Evolutionary conservation across 352 stramenopile species (phyloP).

Genomic region (Pythium aristosporum): DNA sequence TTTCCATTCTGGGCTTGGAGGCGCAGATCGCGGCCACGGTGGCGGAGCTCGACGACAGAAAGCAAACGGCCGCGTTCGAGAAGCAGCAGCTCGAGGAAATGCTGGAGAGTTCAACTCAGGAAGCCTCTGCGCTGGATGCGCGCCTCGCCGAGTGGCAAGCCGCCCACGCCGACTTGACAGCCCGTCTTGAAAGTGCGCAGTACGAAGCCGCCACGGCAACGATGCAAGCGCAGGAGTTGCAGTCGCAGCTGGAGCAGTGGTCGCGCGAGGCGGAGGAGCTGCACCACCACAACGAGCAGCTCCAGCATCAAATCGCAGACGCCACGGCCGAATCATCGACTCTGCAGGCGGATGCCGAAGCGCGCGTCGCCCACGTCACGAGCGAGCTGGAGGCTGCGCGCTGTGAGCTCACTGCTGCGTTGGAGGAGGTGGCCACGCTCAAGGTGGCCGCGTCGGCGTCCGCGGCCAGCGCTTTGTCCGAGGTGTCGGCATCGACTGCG

Average conservation of each 20-base stretch:
- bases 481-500: not conserved
- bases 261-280: constrained; percentile 13
- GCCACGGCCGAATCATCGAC: not conserved
- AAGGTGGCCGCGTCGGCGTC: constrained; percentile 7
- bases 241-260: constrained; percentile 14
- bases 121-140: constrained; percentile 12
- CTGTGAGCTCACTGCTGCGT: not conserved
- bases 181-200: constrained; percentile 12
- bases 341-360: not conserved
- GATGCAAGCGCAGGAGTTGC: constrained; percentile 2
- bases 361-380: not conserved
- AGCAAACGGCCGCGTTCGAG: constrained; percentile 5
- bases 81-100: constrained; percentile 23
- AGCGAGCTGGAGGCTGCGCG: constrained; percentile 6
- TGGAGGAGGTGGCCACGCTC: constrained; percentile 10
- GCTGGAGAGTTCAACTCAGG: constrained; percentile 18
- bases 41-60: constrained; percentile 7
- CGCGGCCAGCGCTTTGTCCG: constrained; percentile 1
- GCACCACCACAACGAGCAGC: constrained; percentile 7
- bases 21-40: not conserved
- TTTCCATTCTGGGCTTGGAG: constrained; percentile 10
- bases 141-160: constrained; percentile 17
- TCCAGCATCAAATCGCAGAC: constrained; percentile 5
- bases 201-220: constrained; percentile 2
- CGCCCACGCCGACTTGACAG: constrained; percentile 9